phyloP scores from a whole-genome alignment of 2,329 filamentous ascomycete species.

The Apiospora hydei region DNA sequence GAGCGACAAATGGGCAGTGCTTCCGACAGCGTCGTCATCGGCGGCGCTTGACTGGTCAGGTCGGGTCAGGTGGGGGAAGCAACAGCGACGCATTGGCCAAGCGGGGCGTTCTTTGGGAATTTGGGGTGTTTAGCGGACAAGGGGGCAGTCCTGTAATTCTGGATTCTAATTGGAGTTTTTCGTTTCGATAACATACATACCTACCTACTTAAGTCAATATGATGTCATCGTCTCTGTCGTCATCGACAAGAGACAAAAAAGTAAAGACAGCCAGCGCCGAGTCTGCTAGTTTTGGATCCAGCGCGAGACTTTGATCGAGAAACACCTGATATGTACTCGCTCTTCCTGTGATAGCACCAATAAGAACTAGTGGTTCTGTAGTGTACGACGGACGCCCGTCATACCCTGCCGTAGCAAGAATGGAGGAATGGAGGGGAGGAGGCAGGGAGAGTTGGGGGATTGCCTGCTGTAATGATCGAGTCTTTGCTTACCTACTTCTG shows the following conservation, averaged over 20 bases:
- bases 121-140: background rate
- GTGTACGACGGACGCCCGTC: background rate
- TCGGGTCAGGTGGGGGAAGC: background rate
- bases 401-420: background rate
- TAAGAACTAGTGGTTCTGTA: background rate
- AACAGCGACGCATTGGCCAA: slow-evolving; percentile 11
- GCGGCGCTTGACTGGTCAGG: background rate
- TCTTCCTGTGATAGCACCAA: background rate
- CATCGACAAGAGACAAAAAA: slow-evolving; percentile 5
- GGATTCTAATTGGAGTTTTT: background rate
- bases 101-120: slow-evolving; percentile 19
- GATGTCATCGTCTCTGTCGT: slow-evolving; percentile 16
- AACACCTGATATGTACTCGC: background rate
- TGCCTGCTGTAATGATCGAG: background rate
- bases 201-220: background rate
- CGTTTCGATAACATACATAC: background rate
- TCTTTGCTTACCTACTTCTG: background rate
- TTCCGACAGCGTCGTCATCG: slow-evolving; percentile 5
- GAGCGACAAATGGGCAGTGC: background rate
- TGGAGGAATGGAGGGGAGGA: background rate
- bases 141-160: background rate
- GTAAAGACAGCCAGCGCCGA: background rate
- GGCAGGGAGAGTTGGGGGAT: background rate
- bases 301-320: background rate
- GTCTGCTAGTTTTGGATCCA: background rate